Base-by-base conservation (phyloP, 2,329 filamentous ascomycete species). In the Claviceps sp. region DNA sequence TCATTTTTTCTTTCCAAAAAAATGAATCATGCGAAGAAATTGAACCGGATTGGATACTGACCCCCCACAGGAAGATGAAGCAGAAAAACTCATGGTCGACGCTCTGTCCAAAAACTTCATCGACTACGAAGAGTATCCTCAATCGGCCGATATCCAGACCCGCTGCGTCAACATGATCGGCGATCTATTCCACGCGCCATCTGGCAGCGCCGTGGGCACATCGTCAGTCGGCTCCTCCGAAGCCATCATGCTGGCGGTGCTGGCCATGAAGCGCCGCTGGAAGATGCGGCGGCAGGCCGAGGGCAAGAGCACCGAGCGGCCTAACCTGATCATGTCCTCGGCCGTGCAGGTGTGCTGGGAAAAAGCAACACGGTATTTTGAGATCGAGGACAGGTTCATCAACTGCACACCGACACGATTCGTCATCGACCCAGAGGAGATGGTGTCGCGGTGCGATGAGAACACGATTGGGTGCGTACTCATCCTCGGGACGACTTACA, bases 321-420 rank as follows among this genome's bases (percentile, higher is more conserved):
- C 91, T 52, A 97, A 97, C 70, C 84, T 97, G 56, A 73, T 97
- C 74, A 96, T 97, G 91, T 93, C 87, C 61, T 89, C 87, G 26
- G 90, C 91, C 37, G 91, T 96, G 2, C 91, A 97, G 71, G 91
- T 96, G 42, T 95, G 89, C 76, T 96, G 90, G 90, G 89, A 96
- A 69, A 96, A 96, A 74, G 84, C 85, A 0, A 81, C 85, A 4
- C 78, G 89, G 50, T 95, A 94, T 72, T 93, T 95, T 61, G 91
- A 97, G 62, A 80, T 96, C 43, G 91, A 96, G 60, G 90, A 96
- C 74, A 88, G 87, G 70, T 89, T 78, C 8, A 79, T 84, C 37
- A 82, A 79, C 66, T 84, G 81, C 68, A 77, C 77, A 0, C 68
- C 70, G 2, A 76, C 81, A 0, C 73, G 81, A 55, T 84, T 73